These are phyloP conservation scores for Salix koriyanagi DNA, from an alignment of 345 rosid species.

Conservation along the genomic window DNA sequence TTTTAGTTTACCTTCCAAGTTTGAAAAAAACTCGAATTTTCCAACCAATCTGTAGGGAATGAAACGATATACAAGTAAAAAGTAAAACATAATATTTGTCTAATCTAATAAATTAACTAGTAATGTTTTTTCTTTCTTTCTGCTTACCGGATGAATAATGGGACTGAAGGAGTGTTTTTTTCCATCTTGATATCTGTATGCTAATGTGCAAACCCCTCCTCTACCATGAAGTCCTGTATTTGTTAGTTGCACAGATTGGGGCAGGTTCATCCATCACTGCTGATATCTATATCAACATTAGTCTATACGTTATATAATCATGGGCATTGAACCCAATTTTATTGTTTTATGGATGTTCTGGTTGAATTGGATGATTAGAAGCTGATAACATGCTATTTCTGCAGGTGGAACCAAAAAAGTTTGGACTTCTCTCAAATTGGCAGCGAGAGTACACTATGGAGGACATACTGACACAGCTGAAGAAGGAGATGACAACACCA, in stretches of 20 bases:
- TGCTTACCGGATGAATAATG: not conserved
- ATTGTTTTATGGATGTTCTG: not conserved
- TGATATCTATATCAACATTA: not conserved
- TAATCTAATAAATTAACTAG: not conserved
- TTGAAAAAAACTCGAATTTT: not conserved
- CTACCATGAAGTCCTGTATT: not conserved
- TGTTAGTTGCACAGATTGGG: not conserved
- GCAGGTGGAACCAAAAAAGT: constrained; percentile 36
- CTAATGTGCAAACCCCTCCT: not conserved
- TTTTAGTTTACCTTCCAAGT: not conserved
- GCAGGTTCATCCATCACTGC: not conserved
- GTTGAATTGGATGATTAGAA: not conserved
- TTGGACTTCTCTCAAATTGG: constrained; percentile 31
- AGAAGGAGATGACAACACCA: constrained; percentile 34
- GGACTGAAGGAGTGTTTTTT: not conserved
- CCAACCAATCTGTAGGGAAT: not conserved
- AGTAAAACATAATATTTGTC: not conserved
- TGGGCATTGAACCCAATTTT: not conserved
- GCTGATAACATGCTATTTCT: constrained; percentile 1
- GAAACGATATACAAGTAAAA: not conserved
- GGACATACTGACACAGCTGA: constrained; percentile 36
- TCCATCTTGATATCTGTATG: not conserved
- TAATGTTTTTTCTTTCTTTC: not conserved
- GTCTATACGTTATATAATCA: not conserved
- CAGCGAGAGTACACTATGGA: constrained; percentile 35